Evolutionary conservation across 768 basidiomycete genomes (phyloP).

Genomic region (Leccinum boreale): DNA sequence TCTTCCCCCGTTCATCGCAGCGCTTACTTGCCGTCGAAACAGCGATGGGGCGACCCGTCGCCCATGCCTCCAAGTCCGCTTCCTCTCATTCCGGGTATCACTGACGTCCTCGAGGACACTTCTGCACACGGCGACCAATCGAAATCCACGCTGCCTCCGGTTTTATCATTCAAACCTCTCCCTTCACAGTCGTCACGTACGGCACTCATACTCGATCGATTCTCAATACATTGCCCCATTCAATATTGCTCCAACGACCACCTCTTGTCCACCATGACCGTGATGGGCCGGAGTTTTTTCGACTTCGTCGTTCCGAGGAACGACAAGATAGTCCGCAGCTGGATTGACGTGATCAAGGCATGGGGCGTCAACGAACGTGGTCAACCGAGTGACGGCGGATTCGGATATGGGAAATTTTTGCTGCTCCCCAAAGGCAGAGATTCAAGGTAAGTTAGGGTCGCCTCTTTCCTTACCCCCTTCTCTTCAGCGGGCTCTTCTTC

Average conservation of each 20-base stretch:
- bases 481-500: background rate
- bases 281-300: slow-evolving; percentile 66
- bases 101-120: slow-evolving; percentile 11
- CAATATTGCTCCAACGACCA: slow-evolving; percentile 74
- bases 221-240: slow-evolving; percentile 61
- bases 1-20: slow-evolving; percentile 4
- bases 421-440: slow-evolving; percentile 58
- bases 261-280: slow-evolving; percentile 54
- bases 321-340: slow-evolving; percentile 62
- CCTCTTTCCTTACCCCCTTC: background rate
- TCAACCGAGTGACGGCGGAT: slow-evolving; percentile 80
- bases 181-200: slow-evolving; percentile 71
- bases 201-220: slow-evolving; percentile 80
- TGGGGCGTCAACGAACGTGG: slow-evolving; percentile 86
- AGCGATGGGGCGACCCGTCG: slow-evolving; percentile 71
- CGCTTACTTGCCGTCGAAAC: slow-evolving; percentile 10
- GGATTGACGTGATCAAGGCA: slow-evolving; percentile 75
- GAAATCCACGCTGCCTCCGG: slow-evolving; percentile 7
- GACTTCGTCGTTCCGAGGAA: slow-evolving; percentile 69
- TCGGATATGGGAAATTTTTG: slow-evolving; percentile 74
- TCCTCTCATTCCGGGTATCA: slow-evolving; percentile 23
- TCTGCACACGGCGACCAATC: slow-evolving; percentile 2
- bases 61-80: slow-evolving; percentile 56
- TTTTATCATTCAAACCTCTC: slow-evolving; percentile 57
- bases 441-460: slow-evolving; percentile 38